phyloP scores from a whole-genome alignment of 106 monocot genomes.

The Platanthera guangdongensis region DNA sequence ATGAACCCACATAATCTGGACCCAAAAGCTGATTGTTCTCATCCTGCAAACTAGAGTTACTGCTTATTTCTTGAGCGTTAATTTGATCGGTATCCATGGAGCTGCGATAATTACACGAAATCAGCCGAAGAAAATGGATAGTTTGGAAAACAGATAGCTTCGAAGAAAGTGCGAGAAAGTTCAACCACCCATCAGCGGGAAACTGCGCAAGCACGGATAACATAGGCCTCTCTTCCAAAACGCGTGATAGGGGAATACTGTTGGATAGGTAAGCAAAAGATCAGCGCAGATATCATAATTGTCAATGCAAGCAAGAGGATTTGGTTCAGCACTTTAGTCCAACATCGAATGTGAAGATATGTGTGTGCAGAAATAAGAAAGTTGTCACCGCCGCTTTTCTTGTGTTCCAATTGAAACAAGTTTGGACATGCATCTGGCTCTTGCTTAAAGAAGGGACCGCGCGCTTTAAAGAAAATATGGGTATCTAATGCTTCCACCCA shows the following conservation, averaged over 20 bases:
- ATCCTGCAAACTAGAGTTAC: conserved; percentile 21
- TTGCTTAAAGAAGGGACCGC: too few relatives aligned
- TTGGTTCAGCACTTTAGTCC: too few relatives aligned
- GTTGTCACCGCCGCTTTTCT: too few relatives aligned
- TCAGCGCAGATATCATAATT: background rate
- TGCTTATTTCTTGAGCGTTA: conserved; percentile 23
- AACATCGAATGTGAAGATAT: too few relatives aligned
- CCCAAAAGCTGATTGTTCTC: conserved; percentile 4
- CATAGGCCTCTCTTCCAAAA: conserved; percentile 38
- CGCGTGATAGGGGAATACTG: conserved; percentile 21
- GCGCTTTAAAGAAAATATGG: too few relatives aligned
- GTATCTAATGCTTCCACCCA: too few relatives aligned
- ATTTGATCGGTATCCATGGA: conserved; percentile 23
- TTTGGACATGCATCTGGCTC: too few relatives aligned
- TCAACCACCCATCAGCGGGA: conserved; percentile 28
- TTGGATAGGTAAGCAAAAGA: conserved; percentile 1
- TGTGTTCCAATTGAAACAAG: too few relatives aligned
- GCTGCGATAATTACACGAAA: conserved; percentile 17
- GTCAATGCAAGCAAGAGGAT: too few relatives aligned
- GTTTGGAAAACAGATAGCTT: background rate
- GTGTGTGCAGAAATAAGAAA: too few relatives aligned
- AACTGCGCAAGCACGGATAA: conserved; percentile 39
- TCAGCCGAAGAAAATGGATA: background rate
- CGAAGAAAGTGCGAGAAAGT: background rate
- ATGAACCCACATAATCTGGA: conserved; percentile 15